These are phyloP conservation scores for Aphanoascus verrucosus DNA, from an alignment of 2,329 filamentous ascomycete species.

Conservation along the genomic window DNA sequence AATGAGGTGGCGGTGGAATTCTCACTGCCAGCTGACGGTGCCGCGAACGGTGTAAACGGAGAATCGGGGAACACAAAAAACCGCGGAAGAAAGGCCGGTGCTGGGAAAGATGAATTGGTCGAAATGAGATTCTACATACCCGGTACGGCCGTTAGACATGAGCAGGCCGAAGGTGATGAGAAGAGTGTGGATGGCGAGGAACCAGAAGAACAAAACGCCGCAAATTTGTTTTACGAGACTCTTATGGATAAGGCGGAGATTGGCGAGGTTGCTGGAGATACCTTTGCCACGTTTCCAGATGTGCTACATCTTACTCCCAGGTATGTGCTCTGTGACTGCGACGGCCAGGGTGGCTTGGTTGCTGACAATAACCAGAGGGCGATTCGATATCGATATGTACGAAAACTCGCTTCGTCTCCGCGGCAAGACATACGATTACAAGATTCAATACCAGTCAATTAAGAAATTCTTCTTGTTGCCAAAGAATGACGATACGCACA, in stretches of 20 bases:
- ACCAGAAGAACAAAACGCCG: constrained; percentile 80
- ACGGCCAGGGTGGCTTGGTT: constrained; percentile 11
- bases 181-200: constrained; percentile 32
- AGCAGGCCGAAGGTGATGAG: constrained; percentile 43
- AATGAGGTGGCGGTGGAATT: constrained; percentile 98
- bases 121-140: constrained; percentile 99
- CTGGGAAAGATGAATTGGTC: constrained; percentile 81
- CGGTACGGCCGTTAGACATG: constrained; percentile 64
- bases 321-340: constrained; percentile 37
- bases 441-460: constrained; percentile 94
- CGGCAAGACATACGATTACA: constrained; percentile 99
- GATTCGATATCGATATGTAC: constrained; percentile 99
- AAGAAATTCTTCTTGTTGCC: constrained; percentile 99
- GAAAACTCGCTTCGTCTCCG: constrained; percentile 92
- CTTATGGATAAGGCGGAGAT: constrained; percentile 98
- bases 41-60: constrained; percentile 62
- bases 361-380: constrained; percentile 54
- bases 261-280: constrained; percentile 96
- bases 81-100: constrained; percentile 79
- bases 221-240: constrained; percentile 95
- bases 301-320: constrained; percentile 92
- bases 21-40: constrained; percentile 59
- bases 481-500: constrained; percentile 96
- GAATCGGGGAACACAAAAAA: constrained; percentile 57
- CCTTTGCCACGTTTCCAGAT: constrained; percentile 93